A percentile compares a stretch with the other conserved stretches of the same genome.
Evolutionary conservation across 2,329 filamentous ascomycete genomes (phyloP).

Genomic region (Colletotrichum sansevieriae): DNA sequence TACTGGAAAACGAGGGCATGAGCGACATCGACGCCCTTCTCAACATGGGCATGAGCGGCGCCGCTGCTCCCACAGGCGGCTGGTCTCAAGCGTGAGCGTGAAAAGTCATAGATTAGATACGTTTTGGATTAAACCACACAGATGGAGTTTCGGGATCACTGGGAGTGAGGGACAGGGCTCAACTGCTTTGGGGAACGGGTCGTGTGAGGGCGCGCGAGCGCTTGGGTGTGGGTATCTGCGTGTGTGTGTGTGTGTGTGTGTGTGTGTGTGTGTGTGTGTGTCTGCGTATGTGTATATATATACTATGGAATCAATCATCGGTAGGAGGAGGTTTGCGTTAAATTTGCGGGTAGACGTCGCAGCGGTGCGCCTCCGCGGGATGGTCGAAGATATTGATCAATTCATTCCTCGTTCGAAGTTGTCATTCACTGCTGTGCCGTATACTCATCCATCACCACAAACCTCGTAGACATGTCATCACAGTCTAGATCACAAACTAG

Average conservation of each 20-base stretch:
- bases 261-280: neutral
- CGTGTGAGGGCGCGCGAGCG: no score
- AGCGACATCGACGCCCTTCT: slow-evolving; percentile 73
- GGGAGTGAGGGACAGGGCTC: no score
- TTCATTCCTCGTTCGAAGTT: neutral
- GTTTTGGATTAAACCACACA: neutral
- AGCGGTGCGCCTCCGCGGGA: slow-evolving; percentile 23
- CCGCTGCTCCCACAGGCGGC: neutral
- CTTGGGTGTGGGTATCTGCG: neutral
- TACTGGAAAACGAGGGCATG: slow-evolving; percentile 78
- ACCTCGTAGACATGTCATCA: no score
- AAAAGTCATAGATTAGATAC: neutral
- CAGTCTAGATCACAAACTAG: neutral
- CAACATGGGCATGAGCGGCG: slow-evolving; percentile 51
- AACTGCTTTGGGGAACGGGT: no score
- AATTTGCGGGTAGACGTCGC: slow-evolving; percentile 7
- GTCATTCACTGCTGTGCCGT: no score
- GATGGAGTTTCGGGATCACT: slow-evolving; percentile 3
- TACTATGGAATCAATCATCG: slow-evolving; percentile 33
- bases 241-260: neutral
- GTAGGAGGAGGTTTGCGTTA: slow-evolving; percentile 8
- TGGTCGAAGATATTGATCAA: slow-evolving; percentile 12
- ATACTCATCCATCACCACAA: no score
- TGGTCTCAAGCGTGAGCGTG: slow-evolving; percentile 29
- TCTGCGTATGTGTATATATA: slow-evolving; percentile 11